phyloP scores from a whole-genome alignment of 768 basidiomycete genomes.

The Cytidiella melzeri region DNA sequence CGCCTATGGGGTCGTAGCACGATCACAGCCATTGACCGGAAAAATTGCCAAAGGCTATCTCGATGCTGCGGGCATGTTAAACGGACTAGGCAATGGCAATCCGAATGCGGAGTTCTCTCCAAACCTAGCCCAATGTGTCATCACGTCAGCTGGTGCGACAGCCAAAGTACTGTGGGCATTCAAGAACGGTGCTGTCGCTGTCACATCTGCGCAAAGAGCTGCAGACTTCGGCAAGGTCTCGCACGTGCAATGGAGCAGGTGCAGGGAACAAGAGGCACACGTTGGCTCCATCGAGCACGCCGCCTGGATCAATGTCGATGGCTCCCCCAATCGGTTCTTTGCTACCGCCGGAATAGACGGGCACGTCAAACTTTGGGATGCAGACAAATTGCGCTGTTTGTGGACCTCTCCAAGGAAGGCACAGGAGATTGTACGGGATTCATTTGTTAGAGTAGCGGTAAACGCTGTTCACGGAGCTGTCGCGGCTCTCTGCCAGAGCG shows the following conservation, averaged over 20 bases:
- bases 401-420: constrained; percentile 49
- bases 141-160: constrained; percentile 58
- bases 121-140: constrained; percentile 51
- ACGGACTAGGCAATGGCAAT: constrained; percentile 60
- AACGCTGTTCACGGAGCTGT: constrained; percentile 38
- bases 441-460: constrained; percentile 45
- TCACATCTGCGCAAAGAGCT: constrained; percentile 49
- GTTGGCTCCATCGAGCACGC: constrained; percentile 52
- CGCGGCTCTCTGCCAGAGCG: constrained; percentile 47
- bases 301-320: constrained; percentile 38
- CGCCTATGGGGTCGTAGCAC: constrained; percentile 64
- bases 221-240: constrained; percentile 49
- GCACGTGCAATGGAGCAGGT: constrained; percentile 40
- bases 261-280: constrained; percentile 54
- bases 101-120: constrained; percentile 73
- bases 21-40: constrained; percentile 66
- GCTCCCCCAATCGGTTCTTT: constrained; percentile 20
- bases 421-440: constrained; percentile 35
- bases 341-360: constrained; percentile 60
- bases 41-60: constrained; percentile 66
- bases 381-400: constrained; percentile 43
- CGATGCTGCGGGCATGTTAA: constrained; percentile 52
- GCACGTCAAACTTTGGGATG: constrained; percentile 68
- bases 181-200: constrained; percentile 57
- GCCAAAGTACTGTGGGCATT: constrained; percentile 74